Percentiles rank a stretch among this genome's conserved stretches.
These are phyloP conservation scores for Setomelanomma holmii DNA, from an alignment of 2,329 filamentous ascomycete species.

Conservation along the genomic window DNA sequence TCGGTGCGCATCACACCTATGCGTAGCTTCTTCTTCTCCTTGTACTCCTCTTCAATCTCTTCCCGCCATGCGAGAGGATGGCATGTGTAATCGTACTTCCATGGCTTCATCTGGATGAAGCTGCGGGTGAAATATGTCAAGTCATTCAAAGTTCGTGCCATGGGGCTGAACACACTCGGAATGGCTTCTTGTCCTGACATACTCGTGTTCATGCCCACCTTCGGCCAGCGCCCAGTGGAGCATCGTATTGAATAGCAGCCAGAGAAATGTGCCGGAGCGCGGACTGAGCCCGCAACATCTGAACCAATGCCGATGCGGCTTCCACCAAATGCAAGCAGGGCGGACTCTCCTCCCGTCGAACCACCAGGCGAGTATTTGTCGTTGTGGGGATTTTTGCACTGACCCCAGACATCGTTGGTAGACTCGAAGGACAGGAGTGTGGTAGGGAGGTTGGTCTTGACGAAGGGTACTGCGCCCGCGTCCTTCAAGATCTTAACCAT, in stretches of 20 bases:
- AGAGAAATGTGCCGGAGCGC: conserved; percentile 85
- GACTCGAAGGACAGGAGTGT: conserved; percentile 89
- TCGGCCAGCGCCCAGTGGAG: conserved; percentile 89
- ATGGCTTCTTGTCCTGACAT: conserved; percentile 95
- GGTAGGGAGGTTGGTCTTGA: conserved; percentile 89
- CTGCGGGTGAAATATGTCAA: conserved; percentile 82
- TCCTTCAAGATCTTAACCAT: conserved; percentile 82
- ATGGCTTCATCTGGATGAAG: conserved; percentile 81
- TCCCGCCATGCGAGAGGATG: conserved; percentile 83
- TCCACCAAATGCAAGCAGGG: conserved; percentile 79
- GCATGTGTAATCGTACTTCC: conserved; percentile 86
- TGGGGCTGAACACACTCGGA: conserved; percentile 87
- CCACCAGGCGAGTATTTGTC: conserved; percentile 85
- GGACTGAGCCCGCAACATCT: conserved; percentile 88
- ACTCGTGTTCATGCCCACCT: conserved; percentile 80
- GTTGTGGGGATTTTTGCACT: conserved; percentile 82
- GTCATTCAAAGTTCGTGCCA: conserved; percentile 85
- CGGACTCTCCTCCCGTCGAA: conserved; percentile 84
- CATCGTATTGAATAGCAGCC: conserved; percentile 88
- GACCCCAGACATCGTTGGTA: conserved; percentile 80
- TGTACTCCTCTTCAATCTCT: conserved; percentile 65
- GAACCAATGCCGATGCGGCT: conserved; percentile 89
- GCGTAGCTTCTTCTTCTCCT: conserved; percentile 68
- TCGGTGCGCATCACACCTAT: conserved; percentile 82
- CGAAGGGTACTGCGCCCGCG: conserved; percentile 86